phyloP scores from a whole-genome alignment of 1,284 basidiomycete genomes.

The Marasmius fiardii region DNA sequence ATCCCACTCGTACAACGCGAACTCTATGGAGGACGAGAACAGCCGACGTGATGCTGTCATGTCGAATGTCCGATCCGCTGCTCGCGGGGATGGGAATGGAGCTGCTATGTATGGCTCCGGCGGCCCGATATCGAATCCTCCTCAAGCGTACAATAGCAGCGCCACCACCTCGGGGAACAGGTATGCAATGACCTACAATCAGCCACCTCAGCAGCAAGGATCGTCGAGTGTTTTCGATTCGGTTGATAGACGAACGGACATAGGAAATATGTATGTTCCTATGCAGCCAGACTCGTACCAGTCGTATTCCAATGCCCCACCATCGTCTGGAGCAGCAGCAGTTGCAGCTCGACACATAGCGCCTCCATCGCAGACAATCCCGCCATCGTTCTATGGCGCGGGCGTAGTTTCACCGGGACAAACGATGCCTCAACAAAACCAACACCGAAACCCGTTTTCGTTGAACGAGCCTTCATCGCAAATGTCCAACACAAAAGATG shows the following conservation, averaged over 20 bases:
- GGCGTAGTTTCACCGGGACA: constrained; percentile 54
- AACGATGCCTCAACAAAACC: constrained; percentile 20
- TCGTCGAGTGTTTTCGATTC: constrained; percentile 51
- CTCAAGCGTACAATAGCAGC: constrained; percentile 60
- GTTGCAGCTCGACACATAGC: constrained; percentile 38
- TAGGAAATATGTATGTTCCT: constrained; percentile 67
- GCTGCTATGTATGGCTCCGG: constrained; percentile 42
- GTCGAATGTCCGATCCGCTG: constrained; percentile 72
- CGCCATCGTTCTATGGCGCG: constrained; percentile 67
- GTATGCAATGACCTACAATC: constrained; percentile 48
- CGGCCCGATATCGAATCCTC: constrained; percentile 65
- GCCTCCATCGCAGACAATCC: constrained; percentile 45
- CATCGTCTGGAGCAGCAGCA: constrained; percentile 29
- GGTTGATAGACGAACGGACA: constrained; percentile 59
- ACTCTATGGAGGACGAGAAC: constrained; percentile 18
- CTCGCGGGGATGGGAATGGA: constrained; percentile 41
- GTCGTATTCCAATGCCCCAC: constrained; percentile 39
- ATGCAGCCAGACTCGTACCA: constrained; percentile 78
- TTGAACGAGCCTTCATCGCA: constrained; percentile 34
- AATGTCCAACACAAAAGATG: constrained; percentile 48
- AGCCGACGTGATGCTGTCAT: constrained; percentile 63
- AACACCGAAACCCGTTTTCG: constrained; percentile 59
- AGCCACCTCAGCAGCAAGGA: constrained; percentile 33
- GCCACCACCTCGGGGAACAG: constrained; percentile 52
- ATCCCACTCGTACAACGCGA: constrained; percentile 63